A percentile compares a stretch with the other conserved stretches of the same genome.
These are phyloP conservation scores for Kalaharituber pfeilii DNA, from an alignment of 2,329 filamentous ascomycete genomes.

Conservation along the genomic window DNA sequence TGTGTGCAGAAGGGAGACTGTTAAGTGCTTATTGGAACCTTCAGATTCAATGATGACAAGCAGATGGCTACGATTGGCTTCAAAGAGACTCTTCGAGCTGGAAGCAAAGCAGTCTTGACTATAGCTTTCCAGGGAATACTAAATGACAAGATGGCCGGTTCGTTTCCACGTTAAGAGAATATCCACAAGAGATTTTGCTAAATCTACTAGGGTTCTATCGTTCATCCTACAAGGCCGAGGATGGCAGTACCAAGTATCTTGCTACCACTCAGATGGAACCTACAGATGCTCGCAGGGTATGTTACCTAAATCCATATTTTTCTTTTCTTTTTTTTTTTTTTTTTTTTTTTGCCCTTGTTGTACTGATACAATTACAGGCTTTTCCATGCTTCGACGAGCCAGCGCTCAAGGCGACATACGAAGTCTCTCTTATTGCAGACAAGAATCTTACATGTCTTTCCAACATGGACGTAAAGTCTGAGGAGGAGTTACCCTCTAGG, in stretches of 20 bases:
- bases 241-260: conserved; percentile 64
- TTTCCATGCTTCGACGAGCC: conserved; percentile 97
- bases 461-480: conserved; percentile 85
- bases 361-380: conserved; percentile 30
- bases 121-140: conserved; percentile 62
- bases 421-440: conserved; percentile 77
- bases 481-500: conserved; percentile 51
- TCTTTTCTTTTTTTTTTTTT: background rate
- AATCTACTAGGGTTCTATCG: conserved; percentile 62
- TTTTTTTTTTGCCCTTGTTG: background rate
- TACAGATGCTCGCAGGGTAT: conserved; percentile 61
- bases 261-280: conserved; percentile 94
- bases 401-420: conserved; percentile 80
- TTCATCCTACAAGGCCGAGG: conserved; percentile 70
- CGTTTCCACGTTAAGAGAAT: background rate
- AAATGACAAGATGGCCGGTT: conserved; percentile 81
- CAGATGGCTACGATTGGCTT: conserved; percentile 74
- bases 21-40: background rate
- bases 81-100: conserved; percentile 51
- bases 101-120: conserved; percentile 58
- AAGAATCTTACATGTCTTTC: conserved; percentile 80
- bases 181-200: background rate
- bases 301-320: background rate
- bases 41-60: conserved; percentile 50
- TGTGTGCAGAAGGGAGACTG: conserved; percentile 7